Conservation (phyloP, 1,139 yeast species). For the Debaryomyces subglobosus region DNA sequence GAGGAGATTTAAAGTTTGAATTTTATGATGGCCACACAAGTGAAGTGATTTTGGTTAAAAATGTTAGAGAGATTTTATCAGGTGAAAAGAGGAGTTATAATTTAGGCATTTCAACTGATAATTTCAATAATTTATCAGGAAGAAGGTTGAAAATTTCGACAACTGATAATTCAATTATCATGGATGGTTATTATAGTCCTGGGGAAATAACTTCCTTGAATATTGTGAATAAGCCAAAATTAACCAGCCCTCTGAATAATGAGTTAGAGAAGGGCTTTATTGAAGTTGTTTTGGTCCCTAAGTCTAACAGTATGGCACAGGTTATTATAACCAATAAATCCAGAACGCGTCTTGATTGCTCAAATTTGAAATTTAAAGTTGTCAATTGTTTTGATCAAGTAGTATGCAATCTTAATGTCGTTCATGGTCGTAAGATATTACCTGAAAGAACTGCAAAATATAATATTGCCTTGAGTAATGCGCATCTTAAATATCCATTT, state of each 20-base stretch:
- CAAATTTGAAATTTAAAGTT: constrained; percentile 33
- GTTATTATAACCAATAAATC: constrained; percentile 37
- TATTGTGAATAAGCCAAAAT: background rate
- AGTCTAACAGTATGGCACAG: constrained; percentile 36
- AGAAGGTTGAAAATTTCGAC: constrained; percentile 26
- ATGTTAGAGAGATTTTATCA: constrained; percentile 31
- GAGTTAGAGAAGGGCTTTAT: constrained; percentile 10
- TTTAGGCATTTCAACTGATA: constrained; percentile 17
- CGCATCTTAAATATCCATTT: constrained; percentile 42
- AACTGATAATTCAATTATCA: constrained; percentile 18
- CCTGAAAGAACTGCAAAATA: constrained; percentile 38
- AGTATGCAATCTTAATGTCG: constrained; percentile 31
- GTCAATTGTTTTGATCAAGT: constrained; percentile 33
- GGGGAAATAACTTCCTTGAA: constrained; percentile 1
- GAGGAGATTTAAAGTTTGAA: constrained; percentile 34
- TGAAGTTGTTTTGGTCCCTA: constrained; percentile 32
- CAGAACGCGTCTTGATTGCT: constrained; percentile 29
- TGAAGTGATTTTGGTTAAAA: constrained; percentile 27
- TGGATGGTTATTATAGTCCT: constrained; percentile 25
- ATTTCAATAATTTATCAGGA: constrained; percentile 20
- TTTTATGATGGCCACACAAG: constrained; percentile 21
- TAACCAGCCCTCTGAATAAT: background rate
- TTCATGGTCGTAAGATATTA: constrained; percentile 35
- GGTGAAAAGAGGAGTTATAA: constrained; percentile 29
- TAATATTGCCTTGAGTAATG: constrained; percentile 34